Conservation (phyloP, 306 rosid species). For the Vigna hirtella region DNA sequence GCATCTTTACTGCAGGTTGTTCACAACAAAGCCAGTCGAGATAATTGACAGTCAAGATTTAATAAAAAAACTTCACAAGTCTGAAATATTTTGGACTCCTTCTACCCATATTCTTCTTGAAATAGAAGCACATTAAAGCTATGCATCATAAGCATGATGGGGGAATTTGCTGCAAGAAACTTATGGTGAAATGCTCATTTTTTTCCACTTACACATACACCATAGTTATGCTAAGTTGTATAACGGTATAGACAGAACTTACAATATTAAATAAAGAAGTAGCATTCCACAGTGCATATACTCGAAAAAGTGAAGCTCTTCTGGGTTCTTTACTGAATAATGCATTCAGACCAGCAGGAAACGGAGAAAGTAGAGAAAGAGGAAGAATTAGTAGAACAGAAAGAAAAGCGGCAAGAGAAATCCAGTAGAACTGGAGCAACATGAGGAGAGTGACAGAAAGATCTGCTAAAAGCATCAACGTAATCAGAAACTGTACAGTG, state of each 20-base stretch:
- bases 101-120: conserved; percentile 11
- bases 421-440: conserved; percentile 97
- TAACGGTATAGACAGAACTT: conserved; percentile 55
- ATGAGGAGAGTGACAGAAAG: conserved; percentile 88
- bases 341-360: conserved; percentile 98
- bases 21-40: conserved; percentile 18
- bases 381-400: conserved; percentile 90
- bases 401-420: conserved; percentile 93
- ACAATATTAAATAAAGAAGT: conserved; percentile 88
- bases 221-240: conserved; percentile 23
- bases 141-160: conserved; percentile 18
- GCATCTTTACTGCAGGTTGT: conserved; percentile 19
- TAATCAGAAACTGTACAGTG: conserved; percentile 81
- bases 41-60: conserved; percentile 4
- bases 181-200: conserved; percentile 10
- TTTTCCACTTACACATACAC: conserved; percentile 26
- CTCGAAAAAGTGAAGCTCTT: conserved; percentile 89
- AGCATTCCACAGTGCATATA: conserved; percentile 96
- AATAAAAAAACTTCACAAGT: neutral
- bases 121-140: neutral
- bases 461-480: conserved; percentile 81
- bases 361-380: conserved; percentile 86
- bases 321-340: conserved; percentile 93
- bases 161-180: conserved; percentile 7
- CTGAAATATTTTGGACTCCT: conserved; percentile 19